Evolutionary conservation across 805 yeast genomes (phyloP).

Genomic region (Pichia thaimueangensis): DNA sequence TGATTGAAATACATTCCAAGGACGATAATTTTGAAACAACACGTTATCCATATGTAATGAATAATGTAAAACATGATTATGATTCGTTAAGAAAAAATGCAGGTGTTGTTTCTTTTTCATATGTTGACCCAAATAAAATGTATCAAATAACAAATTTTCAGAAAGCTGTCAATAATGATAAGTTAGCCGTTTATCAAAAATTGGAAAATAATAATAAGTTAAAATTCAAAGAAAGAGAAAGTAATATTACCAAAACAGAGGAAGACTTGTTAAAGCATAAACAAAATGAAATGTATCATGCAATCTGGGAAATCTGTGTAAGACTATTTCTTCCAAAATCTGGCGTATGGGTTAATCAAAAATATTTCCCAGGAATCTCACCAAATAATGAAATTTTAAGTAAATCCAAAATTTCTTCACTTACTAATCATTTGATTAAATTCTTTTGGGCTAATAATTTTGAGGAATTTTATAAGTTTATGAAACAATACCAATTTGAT

Average conservation of each 20-base stretch:
- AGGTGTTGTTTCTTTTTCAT: constrained; percentile 17
- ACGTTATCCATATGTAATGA: constrained; percentile 10
- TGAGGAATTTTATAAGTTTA: constrained; percentile 20
- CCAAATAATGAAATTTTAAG: constrained; percentile 11
- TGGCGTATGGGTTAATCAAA: constrained; percentile 8
- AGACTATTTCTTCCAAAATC: constrained; percentile 11
- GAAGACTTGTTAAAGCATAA: constrained; percentile 4
- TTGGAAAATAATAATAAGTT: constrained; percentile 11
- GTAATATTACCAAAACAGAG: constrained; percentile 1
- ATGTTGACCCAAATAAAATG: constrained; percentile 25
- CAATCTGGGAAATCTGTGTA: constrained; percentile 21
- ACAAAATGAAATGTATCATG: constrained; percentile 16
- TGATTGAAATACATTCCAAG: constrained; percentile 23
- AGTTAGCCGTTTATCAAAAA: constrained; percentile 6
- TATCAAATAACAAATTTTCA: constrained; percentile 24
- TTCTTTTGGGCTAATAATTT: constrained; percentile 25
- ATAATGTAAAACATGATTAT: not conserved
- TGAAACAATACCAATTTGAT: constrained; percentile 18
- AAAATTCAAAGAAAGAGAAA: constrained; percentile 2
- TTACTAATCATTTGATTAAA: constrained; percentile 27
- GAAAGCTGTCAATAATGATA: constrained; percentile 20
- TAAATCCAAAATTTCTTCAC: constrained; percentile 21
- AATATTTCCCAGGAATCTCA: not conserved
- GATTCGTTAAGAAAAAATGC: not conserved
- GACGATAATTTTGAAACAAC: constrained; percentile 12